Conservation (phyloP, 768 basidiomycete species). For the Suillus decipiens region DNA sequence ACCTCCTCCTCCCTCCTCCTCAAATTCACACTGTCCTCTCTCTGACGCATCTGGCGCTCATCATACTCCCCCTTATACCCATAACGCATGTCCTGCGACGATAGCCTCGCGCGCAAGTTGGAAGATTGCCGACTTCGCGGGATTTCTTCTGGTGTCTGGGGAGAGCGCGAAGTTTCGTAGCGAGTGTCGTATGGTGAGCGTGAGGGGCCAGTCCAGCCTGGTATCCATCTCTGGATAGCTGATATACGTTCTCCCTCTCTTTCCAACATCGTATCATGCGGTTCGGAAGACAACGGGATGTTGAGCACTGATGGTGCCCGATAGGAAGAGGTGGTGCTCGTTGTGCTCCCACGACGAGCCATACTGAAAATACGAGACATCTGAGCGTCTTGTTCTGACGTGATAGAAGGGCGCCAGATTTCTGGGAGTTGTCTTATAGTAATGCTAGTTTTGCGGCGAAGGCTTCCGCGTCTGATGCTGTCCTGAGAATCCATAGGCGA, state of each 20-base stretch:
- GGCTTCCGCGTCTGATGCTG: conserved; percentile 26
- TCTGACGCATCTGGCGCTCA: conserved; percentile 33
- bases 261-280: conserved; percentile 15
- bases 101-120: conserved; percentile 26
- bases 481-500: conserved; percentile 24
- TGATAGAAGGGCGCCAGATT: conserved; percentile 51
- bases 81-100: conserved; percentile 33
- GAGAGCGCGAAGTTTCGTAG: conserved; percentile 31
- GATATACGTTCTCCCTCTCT: conserved; percentile 30
- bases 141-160: conserved; percentile 32
- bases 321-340: conserved; percentile 51
- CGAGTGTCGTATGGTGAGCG: conserved; percentile 32
- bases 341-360: conserved; percentile 48
- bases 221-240: conserved; percentile 27
- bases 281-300: conserved; percentile 36
- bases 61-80: conserved; percentile 29
- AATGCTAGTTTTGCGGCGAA: conserved; percentile 36
- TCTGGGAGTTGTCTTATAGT: conserved; percentile 41
- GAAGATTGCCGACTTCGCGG: conserved; percentile 34
- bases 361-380: conserved; percentile 43
- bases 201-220: conserved; percentile 21
- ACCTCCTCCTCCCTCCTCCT: conserved; percentile 36
- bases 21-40: conserved; percentile 29
- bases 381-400: conserved; percentile 45
- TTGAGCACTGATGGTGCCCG: conserved; percentile 43